Percentiles rank a stretch among this genome's conserved stretches.
phyloP scores from a whole-genome alignment of 345 rosid species.

The Eucalyptus viminalis region DNA sequence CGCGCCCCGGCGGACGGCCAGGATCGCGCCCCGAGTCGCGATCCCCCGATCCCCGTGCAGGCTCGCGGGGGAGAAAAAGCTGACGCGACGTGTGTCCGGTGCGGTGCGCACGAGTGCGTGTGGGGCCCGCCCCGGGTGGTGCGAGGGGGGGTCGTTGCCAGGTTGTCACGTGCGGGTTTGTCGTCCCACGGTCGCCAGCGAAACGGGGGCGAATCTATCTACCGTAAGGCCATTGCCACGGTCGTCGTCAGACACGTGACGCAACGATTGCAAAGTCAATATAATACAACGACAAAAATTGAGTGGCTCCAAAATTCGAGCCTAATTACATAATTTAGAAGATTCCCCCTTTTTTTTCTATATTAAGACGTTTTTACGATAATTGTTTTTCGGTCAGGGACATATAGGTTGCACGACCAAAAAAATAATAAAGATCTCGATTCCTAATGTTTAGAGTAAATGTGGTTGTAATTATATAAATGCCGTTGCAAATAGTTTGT shows the following conservation, averaged over 20 bases:
- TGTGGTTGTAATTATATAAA: not conserved
- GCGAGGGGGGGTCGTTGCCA: not conserved
- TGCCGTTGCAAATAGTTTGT: not conserved
- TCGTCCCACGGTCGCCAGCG: not conserved
- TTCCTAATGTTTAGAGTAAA: not conserved
- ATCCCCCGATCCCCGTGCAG: not conserved
- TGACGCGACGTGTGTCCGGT: not conserved
- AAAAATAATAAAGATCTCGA: not conserved
- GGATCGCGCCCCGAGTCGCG: not conserved
- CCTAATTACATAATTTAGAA: not conserved
- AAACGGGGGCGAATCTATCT: not conserved
- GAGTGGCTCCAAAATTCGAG: not conserved
- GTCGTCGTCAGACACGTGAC: not conserved
- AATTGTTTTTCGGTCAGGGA: not conserved
- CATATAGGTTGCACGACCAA: not conserved
- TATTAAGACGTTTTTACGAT: not conserved
- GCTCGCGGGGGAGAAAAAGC: not conserved
- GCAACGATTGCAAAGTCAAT: not conserved
- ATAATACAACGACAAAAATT: not conserved
- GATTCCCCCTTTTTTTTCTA: not conserved
- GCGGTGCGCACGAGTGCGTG: not conserved
- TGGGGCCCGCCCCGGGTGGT: not conserved
- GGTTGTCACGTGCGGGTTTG: conserved; percentile 30
- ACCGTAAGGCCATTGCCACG: not conserved
- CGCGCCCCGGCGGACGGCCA: not conserved